Evolutionary conservation across 1,284 basidiomycete genomes (phyloP), one percentile per base, ranked within the genome.

Genomic region (Leccinum angustisporum): DNA sequence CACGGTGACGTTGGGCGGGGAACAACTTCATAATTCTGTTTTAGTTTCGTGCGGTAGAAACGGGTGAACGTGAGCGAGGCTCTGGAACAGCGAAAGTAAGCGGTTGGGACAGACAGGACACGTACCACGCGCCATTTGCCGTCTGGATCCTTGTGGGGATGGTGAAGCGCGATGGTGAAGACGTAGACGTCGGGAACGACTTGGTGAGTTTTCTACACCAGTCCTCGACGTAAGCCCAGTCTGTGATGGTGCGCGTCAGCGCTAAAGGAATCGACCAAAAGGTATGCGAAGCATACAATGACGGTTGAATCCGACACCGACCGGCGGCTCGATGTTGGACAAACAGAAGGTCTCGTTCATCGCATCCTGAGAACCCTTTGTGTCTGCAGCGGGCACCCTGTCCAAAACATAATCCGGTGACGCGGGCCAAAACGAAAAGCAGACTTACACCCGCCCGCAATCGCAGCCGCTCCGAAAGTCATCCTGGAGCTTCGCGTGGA

Each of bases 301-400:
- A 59, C 97, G 82, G 74, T 99, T 99, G 82, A 99, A 99, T 0
- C 97, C 97, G 53, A 87, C 92, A 2, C 97, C 97, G 11, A 99
- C 95, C 83, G 99, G 97, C 40, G 97, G 97, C 81, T n/a, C 40
- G 40, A 43, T 43, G 3, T 99, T 99, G 4, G 93, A 90, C 56
- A 99, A 79, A 50, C 92, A 79, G 77, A 99, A 99, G 0, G 97
- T 99, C 78, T 99, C 95, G 75, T 98, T 78, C 97, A 99, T 98
- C 4, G 97, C 97, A 62, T 86, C 82, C 82, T 98, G 76, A 27
- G 90, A 93, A n/a, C 80, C 77, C 75, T 97, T 98, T 8, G 95
- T 96, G 75, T 99, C 97, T 36, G 97, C 97, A n/a, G 97, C 97
- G 40, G 97, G 95, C 0, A 95, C 94, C 92, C 92, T 94, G 9